These are phyloP conservation scores for Macadamia integrifolia DNA, from an alignment of 164 flowering plant genomes.

Conservation along the genomic window DNA sequence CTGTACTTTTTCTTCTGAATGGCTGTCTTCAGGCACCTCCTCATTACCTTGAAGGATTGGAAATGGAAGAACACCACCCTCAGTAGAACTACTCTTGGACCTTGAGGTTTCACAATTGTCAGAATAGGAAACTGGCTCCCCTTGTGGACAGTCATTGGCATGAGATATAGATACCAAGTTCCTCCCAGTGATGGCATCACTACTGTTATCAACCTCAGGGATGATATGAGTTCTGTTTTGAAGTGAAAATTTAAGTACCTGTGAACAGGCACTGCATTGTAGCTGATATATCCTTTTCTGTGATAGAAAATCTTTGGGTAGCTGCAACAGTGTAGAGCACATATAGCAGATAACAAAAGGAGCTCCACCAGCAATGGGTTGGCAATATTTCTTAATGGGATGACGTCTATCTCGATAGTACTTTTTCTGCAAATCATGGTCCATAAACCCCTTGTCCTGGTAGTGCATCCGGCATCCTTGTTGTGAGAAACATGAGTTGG, in stretches of 20 bases:
- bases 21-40: constrained; percentile 13
- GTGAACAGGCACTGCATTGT: constrained; percentile 59
- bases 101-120: constrained; percentile 43
- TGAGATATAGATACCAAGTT: constrained; percentile 16
- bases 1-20: constrained; percentile 9
- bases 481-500: constrained; percentile 22
- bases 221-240: constrained; percentile 27
- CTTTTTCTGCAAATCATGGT: constrained; percentile 19
- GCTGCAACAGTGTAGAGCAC: constrained; percentile 49
- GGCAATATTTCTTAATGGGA: constrained; percentile 35
- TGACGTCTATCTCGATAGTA: constrained; percentile 31
- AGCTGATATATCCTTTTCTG: constrained; percentile 41
- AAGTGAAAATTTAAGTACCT: constrained; percentile 53
- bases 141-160: constrained; percentile 10
- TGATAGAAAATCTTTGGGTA: constrained; percentile 68
- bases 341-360: constrained; percentile 58
- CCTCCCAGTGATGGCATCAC: constrained; percentile 9
- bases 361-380: constrained; percentile 70
- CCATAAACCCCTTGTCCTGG: constrained; percentile 24
- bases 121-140: constrained; percentile 40
- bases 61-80: constrained; percentile 24
- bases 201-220: constrained; percentile 32
- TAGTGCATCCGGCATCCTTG: constrained; percentile 16
- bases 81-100: constrained; percentile 41
- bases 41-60: constrained; percentile 7